Conservation (phyloP, 2,329 filamentous ascomycete genomes). For the Aspergillus neoniger region DNA sequence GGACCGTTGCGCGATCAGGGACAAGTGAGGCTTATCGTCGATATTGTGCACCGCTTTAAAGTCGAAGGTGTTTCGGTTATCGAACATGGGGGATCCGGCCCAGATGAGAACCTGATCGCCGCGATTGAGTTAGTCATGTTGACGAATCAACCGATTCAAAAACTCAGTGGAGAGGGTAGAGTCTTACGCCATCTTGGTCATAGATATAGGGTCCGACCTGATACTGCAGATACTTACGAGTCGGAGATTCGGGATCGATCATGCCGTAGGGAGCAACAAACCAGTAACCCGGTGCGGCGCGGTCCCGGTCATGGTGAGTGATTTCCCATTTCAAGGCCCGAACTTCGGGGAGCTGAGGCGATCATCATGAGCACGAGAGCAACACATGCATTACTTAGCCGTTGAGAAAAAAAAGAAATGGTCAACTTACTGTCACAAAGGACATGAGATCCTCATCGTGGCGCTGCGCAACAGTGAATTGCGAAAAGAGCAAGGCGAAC, state of each 20-base stretch:
- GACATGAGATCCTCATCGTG: constrained; percentile 19
- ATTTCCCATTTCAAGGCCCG: constrained; percentile 32
- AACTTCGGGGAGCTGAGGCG: constrained; percentile 26
- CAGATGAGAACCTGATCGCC: constrained; percentile 41
- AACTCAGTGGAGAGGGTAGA: not conserved
- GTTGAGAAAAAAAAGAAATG: not conserved
- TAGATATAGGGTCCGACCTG: constrained; percentile 55
- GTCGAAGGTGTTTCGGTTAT: constrained; percentile 50
- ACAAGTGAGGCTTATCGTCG: constrained; percentile 48
- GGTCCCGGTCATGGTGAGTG: constrained; percentile 28
- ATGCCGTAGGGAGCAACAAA: constrained; percentile 51
- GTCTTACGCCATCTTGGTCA: constrained; percentile 48
- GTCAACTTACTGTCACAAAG: constrained; percentile 20
- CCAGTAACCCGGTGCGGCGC: constrained; percentile 48
- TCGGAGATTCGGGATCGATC: constrained; percentile 28
- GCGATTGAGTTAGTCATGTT: not conserved
- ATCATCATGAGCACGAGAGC: not conserved
- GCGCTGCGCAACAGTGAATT: not conserved
- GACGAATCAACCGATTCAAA: not conserved
- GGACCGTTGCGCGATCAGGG: constrained; percentile 41
- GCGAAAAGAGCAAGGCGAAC: not conserved
- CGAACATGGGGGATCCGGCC: constrained; percentile 48
- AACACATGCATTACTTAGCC: no score
- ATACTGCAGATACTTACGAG: constrained; percentile 38
- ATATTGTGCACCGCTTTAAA: constrained; percentile 47